A percentile compares a stretch with the other conserved stretches of the same genome.
Evolutionary conservation across 495 filamentous ascomycete genomes (phyloP).

Genomic region (Aspergillus saccharolyticus): DNA sequence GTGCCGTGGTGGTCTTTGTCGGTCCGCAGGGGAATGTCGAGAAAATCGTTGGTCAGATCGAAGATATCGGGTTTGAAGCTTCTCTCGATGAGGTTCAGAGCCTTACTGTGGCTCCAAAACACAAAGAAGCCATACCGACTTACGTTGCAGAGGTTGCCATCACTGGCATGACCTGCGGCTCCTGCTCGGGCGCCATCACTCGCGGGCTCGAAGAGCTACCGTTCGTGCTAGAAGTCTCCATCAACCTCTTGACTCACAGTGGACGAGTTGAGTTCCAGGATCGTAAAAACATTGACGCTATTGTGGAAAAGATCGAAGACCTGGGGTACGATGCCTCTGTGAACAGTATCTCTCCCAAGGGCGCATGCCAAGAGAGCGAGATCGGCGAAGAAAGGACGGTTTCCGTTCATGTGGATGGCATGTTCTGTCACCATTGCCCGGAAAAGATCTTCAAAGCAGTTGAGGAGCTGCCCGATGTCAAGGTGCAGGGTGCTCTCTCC

Average conservation of each 20-base stretch:
- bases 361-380: conserved; percentile 8
- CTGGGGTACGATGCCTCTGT: conserved; percentile 71
- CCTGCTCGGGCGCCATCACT: conserved; percentile 64
- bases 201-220: conserved; percentile 55
- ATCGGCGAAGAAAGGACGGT: conserved; percentile 49
- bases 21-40: conserved; percentile 39
- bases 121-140: background rate
- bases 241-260: conserved; percentile 72
- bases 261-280: conserved; percentile 59
- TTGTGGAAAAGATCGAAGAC: conserved; percentile 71
- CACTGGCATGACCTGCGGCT: conserved; percentile 78
- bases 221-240: conserved; percentile 58
- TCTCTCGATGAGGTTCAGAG: conserved; percentile 39
- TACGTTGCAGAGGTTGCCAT: conserved; percentile 63
- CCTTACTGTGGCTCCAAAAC: conserved; percentile 20
- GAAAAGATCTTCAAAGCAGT: conserved; percentile 52
- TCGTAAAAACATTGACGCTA: conserved; percentile 47
- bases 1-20: conserved; percentile 43
- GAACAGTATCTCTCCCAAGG: conserved; percentile 28
- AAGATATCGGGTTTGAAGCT: conserved; percentile 54
- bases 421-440: conserved; percentile 86
- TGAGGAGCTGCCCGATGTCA: conserved; percentile 44
- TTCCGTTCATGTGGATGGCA: conserved; percentile 67
- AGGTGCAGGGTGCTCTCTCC: conserved; percentile 46
- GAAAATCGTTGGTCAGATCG: conserved; percentile 44